Evolutionary conservation across 257 asterid genomes (phyloP), one percentile per base, ranked within the genome.

Genomic region (Solanum sparsipilum): DNA sequence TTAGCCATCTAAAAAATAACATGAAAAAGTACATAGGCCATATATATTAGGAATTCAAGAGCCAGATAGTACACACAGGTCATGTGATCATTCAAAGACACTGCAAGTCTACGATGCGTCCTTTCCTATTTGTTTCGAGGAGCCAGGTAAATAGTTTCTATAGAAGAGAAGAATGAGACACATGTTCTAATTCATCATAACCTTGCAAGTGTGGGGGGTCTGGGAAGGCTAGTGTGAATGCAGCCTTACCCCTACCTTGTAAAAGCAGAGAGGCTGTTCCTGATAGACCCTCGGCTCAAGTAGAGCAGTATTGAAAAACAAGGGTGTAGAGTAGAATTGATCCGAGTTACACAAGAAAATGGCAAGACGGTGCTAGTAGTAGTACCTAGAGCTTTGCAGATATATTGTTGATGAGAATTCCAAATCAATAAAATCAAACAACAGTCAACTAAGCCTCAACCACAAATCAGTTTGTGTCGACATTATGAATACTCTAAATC

Each of bases 261-360:
- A 65, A 0, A n/a, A 1, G 71, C 16, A 63, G 1, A 65, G 32
- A n/a, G 32, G 0, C 1, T n/a, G 3, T 65, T 65, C 0, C 32
- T 5, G 7, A 23, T 63, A 63, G 31, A 63, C 31, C 31, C 71
- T 9, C 3, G 16, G 31, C 29, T 63, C 31, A 63, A 63, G 71
- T 63, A 63, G 27, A n/a, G 71, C 71, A 63, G 1, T 63, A 63
- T 23, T 5, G 2, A 63, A 63, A 63, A 63, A 63, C 4, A 63
- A 63, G 31, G 0, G 71, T 2, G 60, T 78, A 31, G 1, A n/a
- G 84, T 7, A 12, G 7, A 76, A 13, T 78, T 39, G 63, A 78
- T 78, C 84, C 4, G 7, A 41, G n/a, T 13, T 25, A 25, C 84
- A 78, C 1, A 38, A 78, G 84, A 78, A 78, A 39, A 78, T 39